These are phyloP conservation scores for Aspergillus sp. DNA, from an alignment of 2,329 filamentous ascomycete genomes.

Conservation along the genomic window DNA sequence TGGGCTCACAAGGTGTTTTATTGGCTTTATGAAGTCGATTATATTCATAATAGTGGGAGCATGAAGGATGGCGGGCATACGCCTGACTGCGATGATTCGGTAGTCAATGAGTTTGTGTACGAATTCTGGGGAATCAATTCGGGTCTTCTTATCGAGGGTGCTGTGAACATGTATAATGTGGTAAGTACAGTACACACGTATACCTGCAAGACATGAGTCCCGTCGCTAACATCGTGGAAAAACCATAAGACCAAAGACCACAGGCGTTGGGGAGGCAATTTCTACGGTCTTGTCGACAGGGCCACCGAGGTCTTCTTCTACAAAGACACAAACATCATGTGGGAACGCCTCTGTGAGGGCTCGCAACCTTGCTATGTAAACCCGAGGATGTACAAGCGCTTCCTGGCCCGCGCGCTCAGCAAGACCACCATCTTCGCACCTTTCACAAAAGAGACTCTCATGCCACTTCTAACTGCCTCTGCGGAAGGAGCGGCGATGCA, in stretches of 20 bases:
- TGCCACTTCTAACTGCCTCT: conserved; percentile 44
- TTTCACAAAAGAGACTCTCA: conserved; percentile 43
- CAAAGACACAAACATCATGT: conserved; percentile 41
- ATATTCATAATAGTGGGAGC: too few species aligned
- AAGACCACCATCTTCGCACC: conserved; percentile 50
- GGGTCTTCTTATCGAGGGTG: conserved; percentile 46
- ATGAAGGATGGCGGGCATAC: conserved; percentile 43
- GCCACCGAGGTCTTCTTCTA: conserved; percentile 45
- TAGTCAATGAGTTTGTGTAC: conserved; percentile 40
- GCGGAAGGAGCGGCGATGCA: conserved; percentile 46
- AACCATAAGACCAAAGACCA: conserved; percentile 25
- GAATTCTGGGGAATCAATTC: conserved; percentile 51
- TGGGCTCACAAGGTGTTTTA: conserved; percentile 61
- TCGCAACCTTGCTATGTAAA: conserved; percentile 51
- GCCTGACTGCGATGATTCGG: conserved; percentile 47
- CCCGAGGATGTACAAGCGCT: conserved; percentile 58
- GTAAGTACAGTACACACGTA: conserved; percentile 21
- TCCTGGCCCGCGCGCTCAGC: conserved; percentile 52
- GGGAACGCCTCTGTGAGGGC: conserved; percentile 51
- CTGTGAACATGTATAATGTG: conserved; percentile 49
- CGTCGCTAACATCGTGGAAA: too few species aligned
- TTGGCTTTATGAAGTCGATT: conserved; percentile 43
- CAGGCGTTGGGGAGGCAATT: conserved; percentile 44
- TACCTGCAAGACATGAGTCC: background rate
- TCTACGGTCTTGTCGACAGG: conserved; percentile 46